A percentile compares a stretch with the other conserved stretches of the same genome.
phyloP scores from a whole-genome alignment of 495 filamentous ascomycete genomes.

The Pyronema domesticum region DNA sequence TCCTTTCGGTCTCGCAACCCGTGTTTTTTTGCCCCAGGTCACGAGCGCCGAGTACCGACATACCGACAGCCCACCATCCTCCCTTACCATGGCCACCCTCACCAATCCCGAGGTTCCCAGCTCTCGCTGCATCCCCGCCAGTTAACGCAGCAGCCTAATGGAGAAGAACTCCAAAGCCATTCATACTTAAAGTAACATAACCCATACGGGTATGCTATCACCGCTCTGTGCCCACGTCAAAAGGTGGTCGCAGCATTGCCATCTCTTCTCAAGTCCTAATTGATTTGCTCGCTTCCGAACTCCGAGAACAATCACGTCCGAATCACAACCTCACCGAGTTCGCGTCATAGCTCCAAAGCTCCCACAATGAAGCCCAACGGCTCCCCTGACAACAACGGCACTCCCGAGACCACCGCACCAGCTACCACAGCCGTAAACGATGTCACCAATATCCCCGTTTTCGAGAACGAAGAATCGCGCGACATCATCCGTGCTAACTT shows the following conservation, averaged over 20 bases:
- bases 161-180: background rate
- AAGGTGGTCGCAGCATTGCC: background rate
- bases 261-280: background rate
- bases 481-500: slow-evolving; percentile 20
- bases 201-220: too few species aligned
- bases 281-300: too few species aligned
- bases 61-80: too few species aligned
- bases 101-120: background rate
- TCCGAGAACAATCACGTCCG: too few species aligned
- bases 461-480: slow-evolving; percentile 14
- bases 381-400: background rate
- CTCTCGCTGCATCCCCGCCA: background rate
- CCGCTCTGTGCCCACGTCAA: too few species aligned
- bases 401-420: background rate
- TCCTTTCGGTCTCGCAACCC: too few species aligned
- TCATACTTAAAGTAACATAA: too few species aligned
- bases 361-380: background rate
- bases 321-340: too few species aligned
- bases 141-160: background rate
- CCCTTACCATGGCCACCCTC: too few species aligned
- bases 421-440: background rate
- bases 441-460: background rate
- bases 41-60: background rate
- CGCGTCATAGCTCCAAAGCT: background rate
- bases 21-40: background rate